Conservation (phyloP, 768 basidiomycete species). For the Rhodotorula toruloides region DNA sequence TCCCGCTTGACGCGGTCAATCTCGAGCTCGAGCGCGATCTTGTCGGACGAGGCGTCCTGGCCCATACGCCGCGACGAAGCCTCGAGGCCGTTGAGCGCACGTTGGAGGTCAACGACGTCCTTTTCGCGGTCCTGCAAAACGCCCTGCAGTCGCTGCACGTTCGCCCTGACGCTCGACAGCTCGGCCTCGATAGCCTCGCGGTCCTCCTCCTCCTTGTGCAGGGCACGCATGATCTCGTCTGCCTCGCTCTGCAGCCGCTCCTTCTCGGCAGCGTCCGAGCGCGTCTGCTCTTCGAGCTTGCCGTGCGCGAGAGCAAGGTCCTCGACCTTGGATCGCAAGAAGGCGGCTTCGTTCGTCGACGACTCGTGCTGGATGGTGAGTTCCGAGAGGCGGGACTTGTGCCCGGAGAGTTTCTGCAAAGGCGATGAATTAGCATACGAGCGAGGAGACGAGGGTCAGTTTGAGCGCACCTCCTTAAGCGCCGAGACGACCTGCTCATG, state of each 20-base stretch:
- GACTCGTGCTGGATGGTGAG: conserved; percentile 61
- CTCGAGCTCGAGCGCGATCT: conserved; percentile 83
- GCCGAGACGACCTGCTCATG: conserved; percentile 69
- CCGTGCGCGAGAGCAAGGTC: conserved; percentile 56
- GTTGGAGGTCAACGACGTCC: conserved; percentile 53
- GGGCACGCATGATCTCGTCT: conserved; percentile 49
- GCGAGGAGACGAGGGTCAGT: background rate
- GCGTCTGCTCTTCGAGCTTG: conserved; percentile 69
- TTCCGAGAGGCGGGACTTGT: conserved; percentile 65
- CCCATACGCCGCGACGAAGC: conserved; percentile 72
- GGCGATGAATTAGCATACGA: no score
- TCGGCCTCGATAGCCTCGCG: conserved; percentile 73
- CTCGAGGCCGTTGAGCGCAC: conserved; percentile 65
- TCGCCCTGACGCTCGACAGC: conserved; percentile 50
- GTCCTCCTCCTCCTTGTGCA: conserved; percentile 56
- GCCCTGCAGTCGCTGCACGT: background rate
- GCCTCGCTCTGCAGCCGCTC: conserved; percentile 48
- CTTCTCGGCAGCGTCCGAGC: conserved; percentile 56
- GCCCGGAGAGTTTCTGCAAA: conserved; percentile 60
- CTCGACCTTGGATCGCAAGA: conserved; percentile 66
- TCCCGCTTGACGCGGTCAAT: conserved; percentile 80
- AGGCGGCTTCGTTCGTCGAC: conserved; percentile 58
- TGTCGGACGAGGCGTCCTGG: conserved; percentile 73
- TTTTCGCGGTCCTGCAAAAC: background rate
- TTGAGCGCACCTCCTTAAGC: conserved; percentile 66